These are phyloP conservation scores for Arthrobotrys conoides DNA, from an alignment of 2,329 filamentous ascomycete genomes.

Conservation along the genomic window DNA sequence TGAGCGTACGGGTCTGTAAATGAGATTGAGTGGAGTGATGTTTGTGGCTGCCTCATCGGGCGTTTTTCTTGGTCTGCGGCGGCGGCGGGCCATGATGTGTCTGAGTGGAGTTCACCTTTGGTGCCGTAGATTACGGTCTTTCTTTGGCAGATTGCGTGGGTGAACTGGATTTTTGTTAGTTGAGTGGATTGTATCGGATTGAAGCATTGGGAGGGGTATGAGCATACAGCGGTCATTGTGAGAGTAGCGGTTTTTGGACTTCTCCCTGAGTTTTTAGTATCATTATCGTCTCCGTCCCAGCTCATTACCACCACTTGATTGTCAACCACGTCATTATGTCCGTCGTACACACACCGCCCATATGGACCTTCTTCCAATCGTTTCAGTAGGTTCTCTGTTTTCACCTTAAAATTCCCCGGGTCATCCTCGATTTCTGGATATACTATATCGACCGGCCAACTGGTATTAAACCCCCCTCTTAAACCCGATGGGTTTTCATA, in stretches of 20 bases:
- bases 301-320: conserved; percentile 90
- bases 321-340: conserved; percentile 93
- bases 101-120: conserved; percentile 86
- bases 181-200: neutral
- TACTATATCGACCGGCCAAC: conserved; percentile 91
- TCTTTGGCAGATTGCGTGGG: conserved; percentile 86
- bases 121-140: conserved; percentile 89
- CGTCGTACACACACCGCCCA: conserved; percentile 93
- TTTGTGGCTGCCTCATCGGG: conserved; percentile 48
- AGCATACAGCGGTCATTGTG: conserved; percentile 82
- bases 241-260: conserved; percentile 87
- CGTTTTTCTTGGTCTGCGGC: conserved; percentile 24
- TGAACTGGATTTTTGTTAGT: conserved; percentile 70
- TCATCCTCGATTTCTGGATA: conserved; percentile 88
- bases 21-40: conserved; percentile 54
- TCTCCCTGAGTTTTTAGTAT: conserved; percentile 65
- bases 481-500: conserved; percentile 76
- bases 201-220: neutral
- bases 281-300: conserved; percentile 77
- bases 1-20: conserved; percentile 52
- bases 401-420: conserved; percentile 69
- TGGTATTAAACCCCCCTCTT: conserved; percentile 74
- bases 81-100: conserved; percentile 70
- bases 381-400: conserved; percentile 66
- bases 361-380: conserved; percentile 72